Conservation (phyloP, 345 rosid species). For the Trapa incisa region DNA sequence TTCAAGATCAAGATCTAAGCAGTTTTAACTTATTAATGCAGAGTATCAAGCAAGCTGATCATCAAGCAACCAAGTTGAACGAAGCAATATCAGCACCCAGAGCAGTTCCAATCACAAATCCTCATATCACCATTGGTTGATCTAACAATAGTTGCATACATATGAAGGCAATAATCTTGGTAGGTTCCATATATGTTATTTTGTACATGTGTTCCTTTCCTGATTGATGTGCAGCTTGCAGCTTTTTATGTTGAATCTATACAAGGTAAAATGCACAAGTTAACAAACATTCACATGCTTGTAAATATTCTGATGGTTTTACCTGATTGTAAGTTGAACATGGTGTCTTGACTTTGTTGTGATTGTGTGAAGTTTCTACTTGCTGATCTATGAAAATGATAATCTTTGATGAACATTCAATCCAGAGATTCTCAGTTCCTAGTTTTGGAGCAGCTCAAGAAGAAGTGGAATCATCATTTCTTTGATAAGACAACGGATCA, state of each 20-base stretch:
- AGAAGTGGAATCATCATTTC: no score
- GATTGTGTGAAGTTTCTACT: neutral
- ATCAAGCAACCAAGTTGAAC: conserved; percentile 47
- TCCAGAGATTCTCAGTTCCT: no score
- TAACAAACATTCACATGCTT: neutral
- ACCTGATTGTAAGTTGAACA: neutral
- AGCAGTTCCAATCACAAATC: conserved; percentile 56
- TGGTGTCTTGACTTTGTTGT: neutral
- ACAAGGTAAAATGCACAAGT: neutral
- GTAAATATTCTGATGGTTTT: neutral
- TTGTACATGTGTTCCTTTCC: neutral
- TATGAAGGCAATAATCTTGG: neutral
- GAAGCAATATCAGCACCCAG: conserved; percentile 57
- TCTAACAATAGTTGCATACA: neutral
- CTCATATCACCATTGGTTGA: conserved; percentile 64
- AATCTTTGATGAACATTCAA: no score
- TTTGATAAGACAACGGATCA: no score
- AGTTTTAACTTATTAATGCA: conserved; percentile 9
- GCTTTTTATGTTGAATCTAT: neutral
- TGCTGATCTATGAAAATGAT: no score
- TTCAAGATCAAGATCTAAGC: neutral
- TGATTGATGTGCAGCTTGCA: neutral
- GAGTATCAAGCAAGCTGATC: conserved; percentile 67
- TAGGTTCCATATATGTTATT: neutral
- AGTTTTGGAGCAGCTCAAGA: no score